phyloP scores from a whole-genome alignment of 495 filamentous ascomycete genomes.

The Massariosphaeria phaeospora region DNA sequence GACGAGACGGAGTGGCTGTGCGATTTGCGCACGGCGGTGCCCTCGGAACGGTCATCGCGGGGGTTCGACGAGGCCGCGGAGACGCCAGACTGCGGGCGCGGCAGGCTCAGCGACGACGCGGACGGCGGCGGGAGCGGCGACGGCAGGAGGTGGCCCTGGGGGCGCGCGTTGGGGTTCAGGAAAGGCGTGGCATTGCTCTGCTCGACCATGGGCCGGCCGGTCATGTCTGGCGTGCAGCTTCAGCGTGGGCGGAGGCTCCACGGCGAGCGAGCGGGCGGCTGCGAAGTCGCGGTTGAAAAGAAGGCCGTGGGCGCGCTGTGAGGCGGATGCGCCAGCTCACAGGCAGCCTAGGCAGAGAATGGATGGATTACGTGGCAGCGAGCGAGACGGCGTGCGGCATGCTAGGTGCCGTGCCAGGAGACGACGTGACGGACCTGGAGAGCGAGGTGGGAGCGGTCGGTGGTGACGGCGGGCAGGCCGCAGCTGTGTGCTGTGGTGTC shows the following conservation, averaged over 20 bases:
- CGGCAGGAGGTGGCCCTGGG: conserved; percentile 10
- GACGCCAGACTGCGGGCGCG: conserved; percentile 21
- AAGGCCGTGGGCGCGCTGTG: not conserved
- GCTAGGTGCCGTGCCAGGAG: no score
- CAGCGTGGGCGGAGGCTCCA: not conserved
- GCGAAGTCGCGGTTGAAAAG: no score
- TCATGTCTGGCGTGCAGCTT: conserved; percentile 8
- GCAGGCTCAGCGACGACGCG: conserved; percentile 10
- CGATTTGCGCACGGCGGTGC: conserved; percentile 13
- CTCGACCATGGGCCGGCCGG: conserved; percentile 22
- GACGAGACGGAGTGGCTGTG: conserved; percentile 31
- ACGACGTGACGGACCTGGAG: not conserved
- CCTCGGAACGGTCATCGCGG: conserved; percentile 17
- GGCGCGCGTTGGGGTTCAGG: not conserved
- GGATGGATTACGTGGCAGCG: conserved; percentile 12
- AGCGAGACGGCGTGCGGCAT: conserved; percentile 5
- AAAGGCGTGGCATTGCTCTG: conserved; percentile 22
- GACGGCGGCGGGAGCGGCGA: conserved; percentile 8
- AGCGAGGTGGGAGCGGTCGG: not conserved
- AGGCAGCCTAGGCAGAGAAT: not conserved
- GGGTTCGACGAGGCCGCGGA: conserved; percentile 26
- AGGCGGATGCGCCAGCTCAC: not conserved
- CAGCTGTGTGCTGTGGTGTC: no score
- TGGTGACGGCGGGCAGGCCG: not conserved
- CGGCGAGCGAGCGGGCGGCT: not conserved